phyloP scores from a whole-genome alignment of 1,139 yeast genomes.

The Yamadazyma mexicana region DNA sequence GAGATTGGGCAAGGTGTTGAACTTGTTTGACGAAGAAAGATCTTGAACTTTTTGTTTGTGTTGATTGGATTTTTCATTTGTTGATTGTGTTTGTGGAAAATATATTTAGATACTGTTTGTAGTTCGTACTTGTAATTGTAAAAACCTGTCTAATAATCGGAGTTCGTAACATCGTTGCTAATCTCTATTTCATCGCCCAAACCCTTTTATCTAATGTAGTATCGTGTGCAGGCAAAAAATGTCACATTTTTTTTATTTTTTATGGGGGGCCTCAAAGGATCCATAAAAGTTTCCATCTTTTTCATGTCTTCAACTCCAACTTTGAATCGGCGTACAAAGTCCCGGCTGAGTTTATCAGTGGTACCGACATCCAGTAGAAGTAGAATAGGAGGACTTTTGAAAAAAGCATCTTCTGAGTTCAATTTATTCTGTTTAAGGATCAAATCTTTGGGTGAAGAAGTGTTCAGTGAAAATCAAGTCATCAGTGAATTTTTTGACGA shows the following conservation, averaged over 20 bases:
- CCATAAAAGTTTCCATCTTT: neutral
- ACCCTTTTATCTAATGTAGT: too few relatives aligned
- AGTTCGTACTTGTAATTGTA: too few relatives aligned
- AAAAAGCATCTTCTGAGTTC: slow-evolving; percentile 36
- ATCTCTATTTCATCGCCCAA: too few relatives aligned
- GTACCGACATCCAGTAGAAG: slow-evolving; percentile 3
- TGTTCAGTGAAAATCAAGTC: slow-evolving; percentile 40
- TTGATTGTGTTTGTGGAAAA: too few relatives aligned
- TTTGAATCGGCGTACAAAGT: neutral
- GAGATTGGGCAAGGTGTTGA: slow-evolving; percentile 16
- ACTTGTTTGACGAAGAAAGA: slow-evolving; percentile 6
- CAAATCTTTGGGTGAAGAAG: slow-evolving; percentile 43
- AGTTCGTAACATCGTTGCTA: too few relatives aligned
- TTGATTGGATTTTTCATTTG: too few relatives aligned
- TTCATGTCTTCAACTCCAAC: slow-evolving; percentile 1
- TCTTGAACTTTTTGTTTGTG: neutral
- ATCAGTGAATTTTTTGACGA: slow-evolving; percentile 45
- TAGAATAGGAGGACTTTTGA: slow-evolving; percentile 23
- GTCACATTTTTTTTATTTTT: neutral
- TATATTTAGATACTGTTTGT: too few relatives aligned
- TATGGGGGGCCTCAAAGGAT: slow-evolving; percentile 1
- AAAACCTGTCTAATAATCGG: too few relatives aligned
- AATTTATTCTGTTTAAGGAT: slow-evolving; percentile 32
- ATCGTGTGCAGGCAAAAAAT: neutral
- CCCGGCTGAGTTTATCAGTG: neutral